Percentiles rank a stretch among this genome's conserved stretches.
These are phyloP conservation scores for Candida sp. DNA, from an alignment of 1,139 yeast species.

Conservation along the genomic window DNA sequence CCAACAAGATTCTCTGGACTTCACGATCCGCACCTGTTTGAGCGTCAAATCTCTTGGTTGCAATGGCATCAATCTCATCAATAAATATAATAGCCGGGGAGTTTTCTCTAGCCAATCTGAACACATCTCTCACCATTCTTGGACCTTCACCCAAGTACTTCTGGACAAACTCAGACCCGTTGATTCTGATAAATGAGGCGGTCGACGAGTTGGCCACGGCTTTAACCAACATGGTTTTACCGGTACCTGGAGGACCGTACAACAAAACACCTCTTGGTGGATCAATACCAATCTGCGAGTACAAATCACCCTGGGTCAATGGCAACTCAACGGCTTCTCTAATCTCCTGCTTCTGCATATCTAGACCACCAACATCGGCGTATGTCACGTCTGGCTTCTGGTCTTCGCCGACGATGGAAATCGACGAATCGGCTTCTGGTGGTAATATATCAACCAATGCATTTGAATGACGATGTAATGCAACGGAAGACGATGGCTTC, in stretches of 20 bases:
- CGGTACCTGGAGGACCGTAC: constrained; percentile 99
- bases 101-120: constrained; percentile 96
- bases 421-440: constrained; percentile 98
- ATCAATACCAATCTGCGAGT: constrained; percentile 97
- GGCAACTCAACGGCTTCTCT: constrained; percentile 99
- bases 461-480: constrained; percentile 97
- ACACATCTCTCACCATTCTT: constrained; percentile 98
- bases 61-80: constrained; percentile 99
- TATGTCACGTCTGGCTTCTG: constrained; percentile 92
- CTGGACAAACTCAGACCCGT: constrained; percentile 98
- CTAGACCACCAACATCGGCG: constrained; percentile 98
- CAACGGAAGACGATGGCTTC: constrained; percentile 95
- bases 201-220: constrained; percentile 98
- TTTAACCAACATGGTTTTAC: constrained; percentile 98
- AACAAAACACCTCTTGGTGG: constrained; percentile 98
- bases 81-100: constrained; percentile 96
- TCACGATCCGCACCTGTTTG: constrained; percentile 99
- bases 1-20: constrained; percentile 97
- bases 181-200: constrained; percentile 95
- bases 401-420: constrained; percentile 92
- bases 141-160: constrained; percentile 99
- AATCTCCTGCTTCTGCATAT: constrained; percentile 99
- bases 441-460: constrained; percentile 97
- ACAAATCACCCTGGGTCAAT: constrained; percentile 92
- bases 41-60: constrained; percentile 98